These are phyloP conservation scores for Diversispora epigaea DNA, from an alignment of 192 early-diverging fungal species.

Conservation along the genomic window DNA sequence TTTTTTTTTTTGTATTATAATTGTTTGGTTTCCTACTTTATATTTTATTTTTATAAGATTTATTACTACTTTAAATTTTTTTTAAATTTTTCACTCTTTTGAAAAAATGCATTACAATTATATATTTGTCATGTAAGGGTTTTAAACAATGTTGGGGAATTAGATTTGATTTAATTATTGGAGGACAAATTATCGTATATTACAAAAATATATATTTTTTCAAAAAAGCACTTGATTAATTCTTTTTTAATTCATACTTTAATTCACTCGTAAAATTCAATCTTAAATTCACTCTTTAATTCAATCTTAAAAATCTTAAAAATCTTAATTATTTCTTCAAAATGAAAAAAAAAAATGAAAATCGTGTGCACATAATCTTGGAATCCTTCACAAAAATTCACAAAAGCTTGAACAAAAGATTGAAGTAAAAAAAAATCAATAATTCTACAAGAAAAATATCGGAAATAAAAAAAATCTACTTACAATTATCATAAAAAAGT, in stretches of 20 bases:
- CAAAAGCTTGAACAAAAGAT: too few relatives aligned
- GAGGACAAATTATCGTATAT: neutral
- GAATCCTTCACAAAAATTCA: too few relatives aligned
- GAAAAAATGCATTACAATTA: conserved; percentile 12
- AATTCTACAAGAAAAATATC: too few relatives aligned
- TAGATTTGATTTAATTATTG: neutral
- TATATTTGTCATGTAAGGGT: neutral
- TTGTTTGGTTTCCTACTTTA: neutral
- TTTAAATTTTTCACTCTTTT: neutral
- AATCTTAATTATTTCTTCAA: too few relatives aligned
- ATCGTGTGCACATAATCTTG: too few relatives aligned
- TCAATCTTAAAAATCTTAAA: too few relatives aligned
- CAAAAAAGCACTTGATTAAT: neutral
- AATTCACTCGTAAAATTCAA: too few relatives aligned
- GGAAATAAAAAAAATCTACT: too few relatives aligned
- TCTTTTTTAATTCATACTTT: neutral
- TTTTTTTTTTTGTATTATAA: conserved; percentile 22
- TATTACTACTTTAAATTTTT: neutral
- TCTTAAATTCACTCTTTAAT: too few relatives aligned
- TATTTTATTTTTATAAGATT: neutral
- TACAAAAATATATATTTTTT: neutral
- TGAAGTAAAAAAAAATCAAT: too few relatives aligned
- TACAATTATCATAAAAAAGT: too few relatives aligned
- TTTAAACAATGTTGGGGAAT: neutral
- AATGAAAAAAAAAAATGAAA: too few relatives aligned